Evolutionary conservation across 768 basidiomycete species (phyloP).

Genomic region (Termitomyces sp.): DNA sequence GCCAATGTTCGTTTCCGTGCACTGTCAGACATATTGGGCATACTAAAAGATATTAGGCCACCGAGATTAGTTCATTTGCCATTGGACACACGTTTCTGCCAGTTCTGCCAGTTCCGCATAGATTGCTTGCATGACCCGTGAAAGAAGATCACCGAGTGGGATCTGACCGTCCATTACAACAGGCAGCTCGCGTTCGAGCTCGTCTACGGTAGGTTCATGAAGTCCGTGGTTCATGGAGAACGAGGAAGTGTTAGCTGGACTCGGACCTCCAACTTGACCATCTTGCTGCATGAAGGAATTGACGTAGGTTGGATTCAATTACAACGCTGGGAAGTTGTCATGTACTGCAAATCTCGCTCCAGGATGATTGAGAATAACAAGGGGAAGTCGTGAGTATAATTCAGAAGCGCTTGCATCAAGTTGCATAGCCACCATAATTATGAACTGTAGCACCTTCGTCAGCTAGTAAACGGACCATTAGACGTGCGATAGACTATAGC

Average conservation of each 20-base stretch:
- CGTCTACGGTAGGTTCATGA: constrained; percentile 36
- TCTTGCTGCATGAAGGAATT: constrained; percentile 9
- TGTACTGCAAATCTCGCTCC: background rate
- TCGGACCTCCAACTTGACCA: background rate
- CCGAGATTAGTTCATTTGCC: background rate
- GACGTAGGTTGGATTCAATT: background rate
- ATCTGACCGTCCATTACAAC: constrained; percentile 70
- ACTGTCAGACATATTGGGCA: constrained; percentile 79
- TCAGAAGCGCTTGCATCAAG: background rate
- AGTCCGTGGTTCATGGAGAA: background rate
- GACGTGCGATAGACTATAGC: background rate
- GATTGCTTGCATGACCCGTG: constrained; percentile 70
- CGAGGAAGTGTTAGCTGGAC: background rate
- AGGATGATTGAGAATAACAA: background rate
- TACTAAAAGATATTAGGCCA: constrained; percentile 27
- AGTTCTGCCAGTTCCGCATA: constrained; percentile 81
- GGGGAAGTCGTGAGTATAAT: background rate
- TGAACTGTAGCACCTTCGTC: too few species aligned
- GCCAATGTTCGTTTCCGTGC: constrained; percentile 78
- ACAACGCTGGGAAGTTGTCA: background rate
- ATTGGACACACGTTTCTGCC: constrained; percentile 73
- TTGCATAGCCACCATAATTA: constrained; percentile 9
- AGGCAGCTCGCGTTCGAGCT: constrained; percentile 72
- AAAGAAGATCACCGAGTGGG: constrained; percentile 66
- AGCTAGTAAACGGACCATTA: background rate